Base-by-base conservation (phyloP, 495 filamentous ascomycete genomes). In the Podospora pseudopauciseta region DNA sequence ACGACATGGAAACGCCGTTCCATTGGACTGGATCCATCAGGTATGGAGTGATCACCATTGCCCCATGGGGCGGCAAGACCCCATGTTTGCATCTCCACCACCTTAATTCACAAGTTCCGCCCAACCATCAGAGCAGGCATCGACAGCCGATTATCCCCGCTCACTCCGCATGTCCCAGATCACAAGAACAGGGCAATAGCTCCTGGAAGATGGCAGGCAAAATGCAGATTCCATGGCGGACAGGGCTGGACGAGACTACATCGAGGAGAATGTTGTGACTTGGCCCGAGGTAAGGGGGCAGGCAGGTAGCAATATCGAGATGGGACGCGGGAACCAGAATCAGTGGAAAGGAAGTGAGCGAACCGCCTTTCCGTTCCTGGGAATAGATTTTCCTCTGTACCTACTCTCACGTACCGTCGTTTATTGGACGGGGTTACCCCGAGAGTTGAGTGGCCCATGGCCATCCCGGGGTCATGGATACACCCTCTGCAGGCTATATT, bases 381-480 rank as follows among this genome's bases (percentile, higher is more conserved):
- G 61, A 63, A 63, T 63, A 19, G 61, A 32, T 49, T 16, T 49
- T 6, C 39, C 39, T 49, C 7, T 49, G 39, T 49, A 49, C 9
- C 39, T 49, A 49, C 13, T 2, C 39, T 9, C 13, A 49, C 13
- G 13, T 49, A 49, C 9, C 39, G 9, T 49, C 15, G 7, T 11
- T 3, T 49, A 13, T 49, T 49, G 9, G 13, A 49, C 13, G 15
- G 39, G 39, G 39, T 49, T 11, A 49, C 39, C 2, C 6, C 9
- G 39, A 49, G 13, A 61, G 30, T 5, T 30, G 59, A 61, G 61
- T 63, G 61, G 30, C 28, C 61, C 19, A 26, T 32, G 26, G 59
- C 26, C 59, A 61, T 44, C 61, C 61, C 61, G 61, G 61, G 61
- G 61, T 63, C 61, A 26, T 63, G 61, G 61, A 63, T 63, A 63